Conservation (phyloP, 2,329 filamentous ascomycete species). For the Emergomyces africanus region DNA sequence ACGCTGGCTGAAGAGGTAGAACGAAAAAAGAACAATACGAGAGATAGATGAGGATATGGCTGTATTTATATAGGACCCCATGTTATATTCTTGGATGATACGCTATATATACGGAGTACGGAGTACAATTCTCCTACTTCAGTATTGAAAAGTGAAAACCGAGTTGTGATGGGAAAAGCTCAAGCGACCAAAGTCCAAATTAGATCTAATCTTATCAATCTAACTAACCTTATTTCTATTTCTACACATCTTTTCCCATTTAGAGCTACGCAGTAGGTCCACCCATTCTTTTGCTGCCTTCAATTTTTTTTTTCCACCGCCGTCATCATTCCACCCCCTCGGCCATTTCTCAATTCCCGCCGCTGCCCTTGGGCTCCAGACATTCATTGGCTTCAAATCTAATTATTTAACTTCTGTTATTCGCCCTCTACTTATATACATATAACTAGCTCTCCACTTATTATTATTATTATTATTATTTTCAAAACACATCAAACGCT, state of each 20-base stretch:
- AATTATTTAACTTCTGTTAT: background rate
- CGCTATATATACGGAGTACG: no score
- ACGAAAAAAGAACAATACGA: no score
- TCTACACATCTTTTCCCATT: background rate
- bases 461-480: background rate
- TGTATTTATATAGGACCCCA: background rate
- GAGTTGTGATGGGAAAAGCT: background rate
- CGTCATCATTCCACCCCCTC: background rate
- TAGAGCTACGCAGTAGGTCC: background rate
- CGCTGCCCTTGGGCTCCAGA: background rate
- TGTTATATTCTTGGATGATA: background rate
- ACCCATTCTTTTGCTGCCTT: no score
- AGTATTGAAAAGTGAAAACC: no score
- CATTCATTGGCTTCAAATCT: background rate
- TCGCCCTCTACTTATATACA: background rate
- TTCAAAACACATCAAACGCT: background rate
- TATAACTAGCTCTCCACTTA: background rate
- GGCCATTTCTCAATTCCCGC: background rate
- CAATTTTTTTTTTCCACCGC: background rate
- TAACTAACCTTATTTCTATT: background rate
- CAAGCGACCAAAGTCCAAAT: background rate
- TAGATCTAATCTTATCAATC: slow-evolving; percentile 2
- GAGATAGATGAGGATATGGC: no score
- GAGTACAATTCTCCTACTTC: no score
- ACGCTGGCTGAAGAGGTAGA: no score